Evolutionary conservation across 345 rosid species (phyloP), one percentile per base, ranked within the genome.

Genomic region (Gossypium mustelinum): DNA sequence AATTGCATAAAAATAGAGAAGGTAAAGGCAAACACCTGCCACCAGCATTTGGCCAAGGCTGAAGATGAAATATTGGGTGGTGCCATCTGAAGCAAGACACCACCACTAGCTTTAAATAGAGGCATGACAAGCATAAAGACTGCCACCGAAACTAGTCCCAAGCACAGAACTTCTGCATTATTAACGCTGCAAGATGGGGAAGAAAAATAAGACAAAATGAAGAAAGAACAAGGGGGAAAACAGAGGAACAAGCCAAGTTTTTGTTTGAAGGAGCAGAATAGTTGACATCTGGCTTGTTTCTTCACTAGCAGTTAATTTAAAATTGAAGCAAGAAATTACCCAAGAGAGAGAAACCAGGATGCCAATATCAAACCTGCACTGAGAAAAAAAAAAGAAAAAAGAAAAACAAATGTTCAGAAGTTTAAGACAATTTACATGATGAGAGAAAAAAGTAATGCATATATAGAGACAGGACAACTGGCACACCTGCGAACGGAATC

Each of bases 291-390:
- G 29, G 29, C 51, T 25, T 58, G 20, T 14, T 17, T 18, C 27
- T 20, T 61, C 39, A 75, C 8, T 1, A 27, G 22, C 70, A 68
- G 44, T 34, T 24, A 24, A 52, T 70, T 51, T 56, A 50, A 64
- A 70, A 52, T 54, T 43, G 77, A 79, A 78, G 70, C 16, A 45
- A 73, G 68, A 64, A 41, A 65, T 77, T 89, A 93, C 99, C 99
- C 98, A 1, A 95, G 87, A 68, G 99, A 93, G 77, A 95, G 82
- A 57, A 95, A 86, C 99, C 99, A 95, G 47, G 98, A 93, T 69
- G 99, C 99, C 79, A 95, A 79, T 78, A 95, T 88, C 85, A 95
- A 85, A 77, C 99, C 99, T 85, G 98, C 96, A 88, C 99, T 95
- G 99, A 87, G 86, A 83, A 72, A 76, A 70, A 83, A 85, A 34